A percentile compares a stretch with the other conserved stretches of the same genome.
These are phyloP conservation scores for Lecanicillium sp. DNA, from an alignment of 2,329 filamentous ascomycete species.

Conservation along the genomic window DNA sequence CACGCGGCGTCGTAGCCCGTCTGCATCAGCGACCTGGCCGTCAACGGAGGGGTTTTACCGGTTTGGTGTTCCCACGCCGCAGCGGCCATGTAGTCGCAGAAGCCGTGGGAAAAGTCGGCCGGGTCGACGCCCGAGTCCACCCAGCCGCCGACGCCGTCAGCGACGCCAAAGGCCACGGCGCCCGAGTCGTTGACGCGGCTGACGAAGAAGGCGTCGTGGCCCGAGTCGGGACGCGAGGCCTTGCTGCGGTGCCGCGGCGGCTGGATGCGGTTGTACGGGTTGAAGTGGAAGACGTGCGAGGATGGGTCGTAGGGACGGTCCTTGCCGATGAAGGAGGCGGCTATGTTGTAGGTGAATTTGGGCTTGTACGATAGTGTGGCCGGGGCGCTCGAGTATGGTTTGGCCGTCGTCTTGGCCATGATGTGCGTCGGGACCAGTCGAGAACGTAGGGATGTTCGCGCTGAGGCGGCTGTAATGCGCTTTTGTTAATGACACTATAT, in stretches of 20 bases:
- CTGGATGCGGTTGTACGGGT: slow-evolving; percentile 53
- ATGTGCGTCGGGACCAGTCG: slow-evolving; percentile 1
- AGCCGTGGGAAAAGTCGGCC: slow-evolving; percentile 86
- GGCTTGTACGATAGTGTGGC: slow-evolving; percentile 9
- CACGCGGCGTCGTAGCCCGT: slow-evolving; percentile 77
- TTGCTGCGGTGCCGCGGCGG: slow-evolving; percentile 30
- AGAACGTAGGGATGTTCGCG: slow-evolving; percentile 1
- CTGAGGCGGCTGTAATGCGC: background rate
- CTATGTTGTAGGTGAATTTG: slow-evolving; percentile 59
- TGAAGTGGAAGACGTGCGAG: slow-evolving; percentile 67
- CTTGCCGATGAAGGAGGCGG: slow-evolving; percentile 70
- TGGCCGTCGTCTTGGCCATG: background rate
- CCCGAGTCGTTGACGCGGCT: slow-evolving; percentile 65
- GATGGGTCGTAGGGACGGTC: slow-evolving; percentile 58
- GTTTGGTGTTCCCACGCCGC: slow-evolving; percentile 53
- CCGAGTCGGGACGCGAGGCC: slow-evolving; percentile 60
- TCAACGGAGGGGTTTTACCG: slow-evolving; percentile 32
- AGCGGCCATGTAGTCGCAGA: slow-evolving; percentile 89
- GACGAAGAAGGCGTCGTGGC: slow-evolving; percentile 93
- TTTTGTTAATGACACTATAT: too few species aligned
- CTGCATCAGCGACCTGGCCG: slow-evolving; percentile 68
- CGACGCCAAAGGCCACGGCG: slow-evolving; percentile 76
- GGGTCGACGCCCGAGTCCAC: slow-evolving; percentile 87
- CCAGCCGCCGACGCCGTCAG: slow-evolving; percentile 95
- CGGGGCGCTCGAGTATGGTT: background rate